Conservation (phyloP, 2,329 filamentous ascomycete genomes). For the Alternaria hordeiaustralica region DNA sequence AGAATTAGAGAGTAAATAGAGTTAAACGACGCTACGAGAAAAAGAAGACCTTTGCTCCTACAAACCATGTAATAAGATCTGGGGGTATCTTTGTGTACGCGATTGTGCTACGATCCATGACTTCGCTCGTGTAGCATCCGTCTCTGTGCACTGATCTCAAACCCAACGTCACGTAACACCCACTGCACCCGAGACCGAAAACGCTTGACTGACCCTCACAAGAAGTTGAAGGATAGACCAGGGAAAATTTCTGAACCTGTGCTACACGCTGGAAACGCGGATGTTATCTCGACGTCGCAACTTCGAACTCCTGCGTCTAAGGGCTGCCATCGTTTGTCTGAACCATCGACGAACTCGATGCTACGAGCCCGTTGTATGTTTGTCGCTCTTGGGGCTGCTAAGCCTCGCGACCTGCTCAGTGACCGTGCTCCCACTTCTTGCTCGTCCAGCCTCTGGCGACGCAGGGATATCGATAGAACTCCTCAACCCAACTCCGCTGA, state of each 20-base stretch:
- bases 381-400: conserved; percentile 25
- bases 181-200: conserved; percentile 8
- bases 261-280: neutral
- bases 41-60: neutral
- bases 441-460: conserved; percentile 19
- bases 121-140: conserved; percentile 8
- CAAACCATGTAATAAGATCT: conserved; percentile 19
- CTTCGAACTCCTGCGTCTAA: neutral
- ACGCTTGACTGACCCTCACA: neutral
- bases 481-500: conserved; percentile 39
- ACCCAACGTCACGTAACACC: conserved; percentile 13
- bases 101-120: conserved; percentile 11
- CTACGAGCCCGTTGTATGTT: conserved; percentile 4
- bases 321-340: neutral
- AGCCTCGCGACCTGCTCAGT: conserved; percentile 44
- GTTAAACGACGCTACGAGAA: neutral
- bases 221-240: neutral
- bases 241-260: neutral
- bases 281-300: neutral
- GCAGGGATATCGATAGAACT: conserved; percentile 40
- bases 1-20: neutral
- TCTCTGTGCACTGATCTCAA: conserved; percentile 14
- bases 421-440: conserved; percentile 34
- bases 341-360: neutral
- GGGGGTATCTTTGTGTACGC: conserved; percentile 18